These are phyloP conservation scores for Cladosporium cucumerinum DNA, from an alignment of 2,329 filamentous ascomycete genomes.

Conservation along the genomic window DNA sequence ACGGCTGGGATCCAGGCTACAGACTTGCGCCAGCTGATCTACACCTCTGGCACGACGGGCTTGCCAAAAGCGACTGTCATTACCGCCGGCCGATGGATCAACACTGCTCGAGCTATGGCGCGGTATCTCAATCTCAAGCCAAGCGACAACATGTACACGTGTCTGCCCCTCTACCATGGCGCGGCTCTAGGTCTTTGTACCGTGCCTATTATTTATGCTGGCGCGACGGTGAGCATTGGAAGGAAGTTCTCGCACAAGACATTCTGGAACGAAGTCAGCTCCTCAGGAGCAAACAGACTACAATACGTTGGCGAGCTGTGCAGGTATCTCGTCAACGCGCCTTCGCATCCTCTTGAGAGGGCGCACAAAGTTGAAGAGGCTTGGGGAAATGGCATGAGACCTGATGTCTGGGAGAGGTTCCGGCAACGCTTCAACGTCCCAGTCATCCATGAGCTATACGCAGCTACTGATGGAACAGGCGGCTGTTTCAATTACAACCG, in stretches of 20 bases:
- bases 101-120: constrained; percentile 57
- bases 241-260: constrained; percentile 71
- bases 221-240: constrained; percentile 69
- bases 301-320: constrained; percentile 86
- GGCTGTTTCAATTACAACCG: constrained; percentile 28
- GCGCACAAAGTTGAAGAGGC: constrained; percentile 67
- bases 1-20: constrained; percentile 17
- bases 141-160: constrained; percentile 52
- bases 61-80: constrained; percentile 30
- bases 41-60: constrained; percentile 73
- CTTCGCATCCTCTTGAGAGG: constrained; percentile 63
- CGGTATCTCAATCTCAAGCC: constrained; percentile 57
- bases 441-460: constrained; percentile 36
- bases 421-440: constrained; percentile 60
- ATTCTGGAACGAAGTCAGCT: constrained; percentile 74
- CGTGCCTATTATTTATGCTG: constrained; percentile 53
- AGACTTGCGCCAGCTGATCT: constrained; percentile 70
- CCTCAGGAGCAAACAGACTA: constrained; percentile 66
- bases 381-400: constrained; percentile 78
- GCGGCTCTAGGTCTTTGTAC: constrained; percentile 67
- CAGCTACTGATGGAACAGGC: constrained; percentile 34
- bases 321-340: constrained; percentile 70
- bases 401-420: constrained; percentile 79
- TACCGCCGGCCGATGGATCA: constrained; percentile 23
- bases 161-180: constrained; percentile 84